A percentile compares a stretch with the other conserved stretches of the same genome.
phyloP scores from a whole-genome alignment of 345 rosid species.

The Anacardium occidentale region DNA sequence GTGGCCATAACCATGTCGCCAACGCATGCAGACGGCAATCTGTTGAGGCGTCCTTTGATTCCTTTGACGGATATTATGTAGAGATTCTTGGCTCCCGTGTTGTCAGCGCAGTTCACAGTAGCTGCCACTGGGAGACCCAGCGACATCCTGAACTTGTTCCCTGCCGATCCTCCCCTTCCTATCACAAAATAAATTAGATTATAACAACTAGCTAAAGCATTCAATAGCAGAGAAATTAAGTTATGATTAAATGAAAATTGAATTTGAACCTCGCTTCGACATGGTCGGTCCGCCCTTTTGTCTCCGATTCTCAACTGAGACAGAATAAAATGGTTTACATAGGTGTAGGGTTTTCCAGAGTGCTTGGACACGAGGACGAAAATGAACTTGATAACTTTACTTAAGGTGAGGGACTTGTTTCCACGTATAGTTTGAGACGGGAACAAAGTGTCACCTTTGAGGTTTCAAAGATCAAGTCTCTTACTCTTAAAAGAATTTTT shows the following conservation, averaged over 20 bases:
- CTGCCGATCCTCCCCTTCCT: slow-evolving; percentile 74
- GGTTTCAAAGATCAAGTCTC: no score
- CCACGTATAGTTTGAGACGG: no score
- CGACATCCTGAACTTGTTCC: slow-evolving; percentile 80
- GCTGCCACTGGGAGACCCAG: slow-evolving; percentile 84
- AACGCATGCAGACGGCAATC: slow-evolving; percentile 88
- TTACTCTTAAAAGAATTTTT: no score
- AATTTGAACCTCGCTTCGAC: slow-evolving; percentile 44
- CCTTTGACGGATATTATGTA: slow-evolving; percentile 95
- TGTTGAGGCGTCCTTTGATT: slow-evolving; percentile 88
- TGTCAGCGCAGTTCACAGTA: slow-evolving; percentile 72
- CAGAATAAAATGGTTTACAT: not conserved
- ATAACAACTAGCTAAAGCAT: not conserved
- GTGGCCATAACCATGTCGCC: slow-evolving; percentile 99
- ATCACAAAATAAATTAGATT: not conserved
- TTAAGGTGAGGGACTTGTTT: no score
- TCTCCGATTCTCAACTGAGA: not conserved
- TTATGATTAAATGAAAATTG: no score
- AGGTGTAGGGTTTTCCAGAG: slow-evolving; percentile 22
- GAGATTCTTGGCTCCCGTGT: slow-evolving; percentile 79
- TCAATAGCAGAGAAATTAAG: no score
- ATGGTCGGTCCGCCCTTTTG: slow-evolving; percentile 23
- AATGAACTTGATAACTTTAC: not conserved
- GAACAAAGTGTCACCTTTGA: no score
- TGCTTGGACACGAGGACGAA: slow-evolving; percentile 16